Evolutionary conservation across 1,284 basidiomycete genomes (phyloP).

Genomic region (Grifola frondosa): DNA sequence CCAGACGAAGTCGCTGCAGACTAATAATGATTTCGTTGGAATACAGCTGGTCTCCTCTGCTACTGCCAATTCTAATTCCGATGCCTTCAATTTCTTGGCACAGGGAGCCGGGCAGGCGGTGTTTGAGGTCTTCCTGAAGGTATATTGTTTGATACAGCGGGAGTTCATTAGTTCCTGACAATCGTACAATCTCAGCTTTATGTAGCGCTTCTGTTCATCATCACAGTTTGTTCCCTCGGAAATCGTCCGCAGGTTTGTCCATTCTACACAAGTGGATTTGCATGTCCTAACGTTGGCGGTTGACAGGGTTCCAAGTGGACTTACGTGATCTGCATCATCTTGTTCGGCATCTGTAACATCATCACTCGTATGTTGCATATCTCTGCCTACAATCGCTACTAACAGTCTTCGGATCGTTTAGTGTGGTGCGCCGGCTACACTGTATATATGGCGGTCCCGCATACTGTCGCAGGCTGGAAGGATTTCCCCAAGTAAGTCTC

Average conservation of each 20-base stretch:
- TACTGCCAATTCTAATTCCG: conserved; percentile 51
- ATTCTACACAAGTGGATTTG: not conserved
- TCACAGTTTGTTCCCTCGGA: conserved; percentile 80
- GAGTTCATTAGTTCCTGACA: too few relatives aligned
- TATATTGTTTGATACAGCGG: conserved; percentile 25
- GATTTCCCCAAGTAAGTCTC: conserved; percentile 57
- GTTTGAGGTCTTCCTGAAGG: conserved; percentile 83
- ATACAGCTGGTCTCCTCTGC: conserved; percentile 72
- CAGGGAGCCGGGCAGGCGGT: conserved; percentile 71
- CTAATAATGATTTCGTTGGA: not conserved
- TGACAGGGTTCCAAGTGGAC: conserved; percentile 78
- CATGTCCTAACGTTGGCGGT: conserved; percentile 3
- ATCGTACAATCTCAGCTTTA: conserved; percentile 48
- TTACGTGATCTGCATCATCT: conserved; percentile 70
- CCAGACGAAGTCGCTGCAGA: not conserved
- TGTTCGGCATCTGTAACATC: conserved; percentile 74
- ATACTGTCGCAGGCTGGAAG: conserved; percentile 71
- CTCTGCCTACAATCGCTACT: not conserved
- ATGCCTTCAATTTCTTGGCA: conserved; percentile 80
- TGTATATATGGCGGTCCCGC: conserved; percentile 81
- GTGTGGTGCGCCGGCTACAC: conserved; percentile 88
- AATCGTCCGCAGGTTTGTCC: conserved; percentile 72
- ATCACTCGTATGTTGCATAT: conserved; percentile 49
- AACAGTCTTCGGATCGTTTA: not conserved
- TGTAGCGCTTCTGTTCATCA: conserved; percentile 73